A percentile compares a stretch with the other conserved stretches of the same genome.
phyloP scores from a whole-genome alignment of 1,284 basidiomycete species.

The Athelia psychrophila region DNA sequence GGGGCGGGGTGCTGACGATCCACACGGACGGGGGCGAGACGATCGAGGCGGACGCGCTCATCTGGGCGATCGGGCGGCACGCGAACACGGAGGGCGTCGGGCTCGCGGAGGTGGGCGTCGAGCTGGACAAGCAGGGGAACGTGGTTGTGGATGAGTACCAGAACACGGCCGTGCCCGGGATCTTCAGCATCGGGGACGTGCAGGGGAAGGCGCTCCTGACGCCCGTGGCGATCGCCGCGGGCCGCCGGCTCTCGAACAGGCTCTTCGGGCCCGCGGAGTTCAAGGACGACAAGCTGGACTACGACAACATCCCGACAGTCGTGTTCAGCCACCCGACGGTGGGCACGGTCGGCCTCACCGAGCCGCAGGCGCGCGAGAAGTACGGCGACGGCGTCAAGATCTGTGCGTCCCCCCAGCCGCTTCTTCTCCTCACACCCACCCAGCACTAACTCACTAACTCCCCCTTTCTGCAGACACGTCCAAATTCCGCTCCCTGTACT shows the following conservation, averaged over 20 bases:
- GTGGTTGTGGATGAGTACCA: constrained; percentile 93
- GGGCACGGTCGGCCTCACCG: constrained; percentile 90
- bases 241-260: constrained; percentile 84
- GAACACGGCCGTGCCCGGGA: constrained; percentile 68
- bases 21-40: constrained; percentile 69
- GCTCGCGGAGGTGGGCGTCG: constrained; percentile 76
- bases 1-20: constrained; percentile 66
- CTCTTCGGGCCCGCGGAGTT: constrained; percentile 85
- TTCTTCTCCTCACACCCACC: background rate
- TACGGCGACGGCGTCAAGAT: constrained; percentile 89
- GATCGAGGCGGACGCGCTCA: constrained; percentile 82
- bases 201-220: constrained; percentile 91
- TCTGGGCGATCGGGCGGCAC: constrained; percentile 96
- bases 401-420: constrained; percentile 52
- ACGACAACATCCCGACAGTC: constrained; percentile 90
- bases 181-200: constrained; percentile 91
- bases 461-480: constrained; percentile 56
- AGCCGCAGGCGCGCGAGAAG: constrained; percentile 84
- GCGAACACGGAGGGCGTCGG: constrained; percentile 80
- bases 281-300: constrained; percentile 87
- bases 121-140: constrained; percentile 77
- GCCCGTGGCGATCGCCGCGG: constrained; percentile 98
- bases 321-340: constrained; percentile 95
- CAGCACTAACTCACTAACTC: no score
- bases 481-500: constrained; percentile 83